phyloP scores from a whole-genome alignment of 345 rosid genomes.

The Eucalyptus cloeziana region DNA sequence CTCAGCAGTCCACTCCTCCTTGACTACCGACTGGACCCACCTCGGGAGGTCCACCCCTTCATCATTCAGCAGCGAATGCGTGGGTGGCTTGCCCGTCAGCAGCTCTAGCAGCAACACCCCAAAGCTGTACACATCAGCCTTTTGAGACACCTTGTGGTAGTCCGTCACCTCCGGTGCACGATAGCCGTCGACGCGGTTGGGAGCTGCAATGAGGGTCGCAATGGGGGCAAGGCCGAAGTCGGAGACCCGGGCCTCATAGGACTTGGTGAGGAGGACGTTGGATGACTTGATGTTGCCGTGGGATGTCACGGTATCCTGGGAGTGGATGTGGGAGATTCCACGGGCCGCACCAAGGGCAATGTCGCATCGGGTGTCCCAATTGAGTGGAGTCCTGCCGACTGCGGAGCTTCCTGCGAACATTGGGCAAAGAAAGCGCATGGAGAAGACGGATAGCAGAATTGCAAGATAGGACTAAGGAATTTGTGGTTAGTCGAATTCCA shows the following conservation, averaged over 20 bases:
- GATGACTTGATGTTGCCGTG: constrained; percentile 46
- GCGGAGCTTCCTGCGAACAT: constrained; percentile 16
- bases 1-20: constrained; percentile 31
- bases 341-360: constrained; percentile 29
- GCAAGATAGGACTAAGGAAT: background rate
- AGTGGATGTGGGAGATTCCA: constrained; percentile 25
- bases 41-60: constrained; percentile 42
- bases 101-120: constrained; percentile 26
- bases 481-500: background rate
- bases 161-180: constrained; percentile 38
- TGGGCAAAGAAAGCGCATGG: background rate
- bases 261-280: constrained; percentile 27
- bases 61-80: constrained; percentile 15
- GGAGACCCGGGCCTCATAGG: constrained; percentile 27
- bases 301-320: constrained; percentile 12
- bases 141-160: constrained; percentile 26
- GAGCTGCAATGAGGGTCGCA: constrained; percentile 8
- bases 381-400: constrained; percentile 29
- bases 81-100: constrained; percentile 31
- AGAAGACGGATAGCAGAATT: background rate
- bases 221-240: constrained; percentile 29
- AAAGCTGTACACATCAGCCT: constrained; percentile 39
- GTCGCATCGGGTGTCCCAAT: constrained; percentile 24
- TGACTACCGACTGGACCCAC: constrained; percentile 36
- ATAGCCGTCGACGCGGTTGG: constrained; percentile 34